Base-by-base conservation (phyloP, 345 rosid species). In the Cochlearia excelsa region DNA sequence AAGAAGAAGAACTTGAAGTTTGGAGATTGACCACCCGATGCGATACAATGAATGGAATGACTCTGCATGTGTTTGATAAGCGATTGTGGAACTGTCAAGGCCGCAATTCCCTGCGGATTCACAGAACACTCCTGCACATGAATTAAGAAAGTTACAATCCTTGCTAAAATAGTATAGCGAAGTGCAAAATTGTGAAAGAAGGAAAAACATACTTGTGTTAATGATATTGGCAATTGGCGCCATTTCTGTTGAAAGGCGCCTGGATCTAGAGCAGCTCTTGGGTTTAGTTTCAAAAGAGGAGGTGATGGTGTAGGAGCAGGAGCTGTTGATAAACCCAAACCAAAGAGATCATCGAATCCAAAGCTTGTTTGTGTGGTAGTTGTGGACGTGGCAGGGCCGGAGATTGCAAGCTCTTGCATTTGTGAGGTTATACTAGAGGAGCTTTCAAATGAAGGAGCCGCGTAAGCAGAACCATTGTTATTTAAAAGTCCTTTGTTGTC, bases 1-100 rank as follows among this genome's bases (percentile, higher is more conserved):
- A 85, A 83, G 85, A 93, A 89, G 86, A 93, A 93, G 63, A 93
- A 93, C 77, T 88, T 93, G 65, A 85, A 84, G 81, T 81, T 84
- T 7, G 94, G 89, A 7, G 89, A 76, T 70, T 88, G 95, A 35
- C 97, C 99, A 0, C 99, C 99, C 0, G 97, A 89, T 52, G 94
- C 99, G 31, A 89, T 93, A 76, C 97, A 93, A 44, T 86, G 94
- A 67, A 89, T 77, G 46, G 89, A 89, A 64, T 85, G 77, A 69
- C 76, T 78, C 71, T 84, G 97, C 99, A 89, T 83, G 79, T 89
- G 94, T 68, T 70, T 76, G 59, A 87, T 74, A 46, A 93, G 87
- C 56, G 86, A 81, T 61, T 88, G 90, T 43, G 97, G 85, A 29
- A 84, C 62, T 29, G 86, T 79, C 70, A 88, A 69, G 38, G 85